A percentile compares a stretch with the other conserved stretches of the same genome.
These are phyloP conservation scores for Ambrosiella beaveri DNA, from an alignment of 2,329 filamentous ascomycete genomes.

Conservation along the genomic window DNA sequence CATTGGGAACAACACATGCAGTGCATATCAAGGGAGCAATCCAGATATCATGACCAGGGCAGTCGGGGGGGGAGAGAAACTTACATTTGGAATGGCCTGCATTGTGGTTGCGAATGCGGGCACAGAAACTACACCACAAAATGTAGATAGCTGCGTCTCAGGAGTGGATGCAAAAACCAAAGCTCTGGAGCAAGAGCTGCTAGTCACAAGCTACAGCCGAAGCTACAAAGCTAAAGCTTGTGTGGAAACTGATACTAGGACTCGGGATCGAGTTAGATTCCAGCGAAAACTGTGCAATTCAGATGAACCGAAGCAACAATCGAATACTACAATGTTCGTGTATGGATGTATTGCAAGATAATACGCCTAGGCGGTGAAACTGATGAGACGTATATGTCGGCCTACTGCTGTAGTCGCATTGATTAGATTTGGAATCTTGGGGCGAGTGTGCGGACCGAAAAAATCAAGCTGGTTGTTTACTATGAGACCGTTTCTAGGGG, in stretches of 20 bases:
- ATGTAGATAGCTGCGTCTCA: not conserved
- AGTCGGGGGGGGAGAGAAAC: constrained; percentile 15
- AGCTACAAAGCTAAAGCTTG: constrained; percentile 1
- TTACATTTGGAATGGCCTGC: constrained; percentile 37
- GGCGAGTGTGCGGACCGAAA: not conserved
- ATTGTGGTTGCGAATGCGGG: constrained; percentile 20
- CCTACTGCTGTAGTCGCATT: not conserved
- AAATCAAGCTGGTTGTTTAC: not conserved
- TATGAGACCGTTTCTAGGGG: constrained; percentile 2
- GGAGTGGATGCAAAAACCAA: not conserved
- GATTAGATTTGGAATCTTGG: not conserved
- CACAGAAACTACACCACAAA: not conserved
- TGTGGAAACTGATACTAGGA: not conserved
- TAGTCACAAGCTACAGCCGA: constrained; percentile 1
- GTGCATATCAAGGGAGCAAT: not conserved
- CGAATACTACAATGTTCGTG: too few relatives aligned
- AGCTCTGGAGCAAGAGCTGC: not conserved
- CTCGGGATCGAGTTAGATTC: not conserved
- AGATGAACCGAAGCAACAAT: too few relatives aligned
- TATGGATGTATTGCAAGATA: not conserved
- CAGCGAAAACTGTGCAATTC: not conserved
- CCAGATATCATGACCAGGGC: not conserved
- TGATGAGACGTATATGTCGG: not conserved
- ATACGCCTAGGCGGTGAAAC: not conserved
- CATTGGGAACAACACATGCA: constrained; percentile 2